Conservation (phyloP, 2,329 filamentous ascomycete genomes). For the Ophiostoma ips region DNA sequence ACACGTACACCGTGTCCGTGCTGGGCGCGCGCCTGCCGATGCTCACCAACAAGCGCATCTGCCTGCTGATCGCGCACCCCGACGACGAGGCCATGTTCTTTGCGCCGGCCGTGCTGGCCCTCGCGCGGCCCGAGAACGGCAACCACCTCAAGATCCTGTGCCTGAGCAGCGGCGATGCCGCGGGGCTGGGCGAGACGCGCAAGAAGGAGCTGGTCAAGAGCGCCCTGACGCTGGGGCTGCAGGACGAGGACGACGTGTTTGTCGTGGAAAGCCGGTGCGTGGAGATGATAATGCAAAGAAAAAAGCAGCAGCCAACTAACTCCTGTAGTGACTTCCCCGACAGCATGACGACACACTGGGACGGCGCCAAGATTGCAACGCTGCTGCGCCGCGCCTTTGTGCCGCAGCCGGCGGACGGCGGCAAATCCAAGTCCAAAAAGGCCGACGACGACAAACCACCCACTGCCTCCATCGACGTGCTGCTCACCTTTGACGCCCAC, state of each 20-base stretch:
- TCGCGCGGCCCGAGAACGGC: constrained; percentile 63
- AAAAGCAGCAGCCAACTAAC: background rate
- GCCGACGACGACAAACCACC: constrained; percentile 22
- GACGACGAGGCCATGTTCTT: constrained; percentile 99
- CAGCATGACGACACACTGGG: constrained; percentile 73
- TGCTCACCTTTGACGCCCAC: constrained; percentile 77
- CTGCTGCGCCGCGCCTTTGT: constrained; percentile 58
- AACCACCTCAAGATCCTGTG: constrained; percentile 94
- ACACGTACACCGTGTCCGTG: constrained; percentile 36
- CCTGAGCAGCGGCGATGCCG: constrained; percentile 78
- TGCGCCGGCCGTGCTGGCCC: constrained; percentile 70
- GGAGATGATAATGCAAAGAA: constrained; percentile 18
- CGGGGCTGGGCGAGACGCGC: constrained; percentile 70
- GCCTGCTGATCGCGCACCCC: constrained; percentile 87
- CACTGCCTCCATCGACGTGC: constrained; percentile 53
- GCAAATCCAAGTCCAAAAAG: constrained; percentile 2
- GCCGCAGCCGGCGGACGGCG: constrained; percentile 22
- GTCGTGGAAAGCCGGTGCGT: constrained; percentile 74
- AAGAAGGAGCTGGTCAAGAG: constrained; percentile 75
- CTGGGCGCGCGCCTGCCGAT: constrained; percentile 44
- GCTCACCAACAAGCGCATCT: constrained; percentile 71
- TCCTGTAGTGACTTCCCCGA: constrained; percentile 57
- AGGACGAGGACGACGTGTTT: constrained; percentile 63
- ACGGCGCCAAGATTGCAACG: constrained; percentile 51
- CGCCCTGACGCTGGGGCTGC: constrained; percentile 61